Base-by-base conservation (phyloP, 352 stramenopile genomes). In the Pythium insidiosum region DNA sequence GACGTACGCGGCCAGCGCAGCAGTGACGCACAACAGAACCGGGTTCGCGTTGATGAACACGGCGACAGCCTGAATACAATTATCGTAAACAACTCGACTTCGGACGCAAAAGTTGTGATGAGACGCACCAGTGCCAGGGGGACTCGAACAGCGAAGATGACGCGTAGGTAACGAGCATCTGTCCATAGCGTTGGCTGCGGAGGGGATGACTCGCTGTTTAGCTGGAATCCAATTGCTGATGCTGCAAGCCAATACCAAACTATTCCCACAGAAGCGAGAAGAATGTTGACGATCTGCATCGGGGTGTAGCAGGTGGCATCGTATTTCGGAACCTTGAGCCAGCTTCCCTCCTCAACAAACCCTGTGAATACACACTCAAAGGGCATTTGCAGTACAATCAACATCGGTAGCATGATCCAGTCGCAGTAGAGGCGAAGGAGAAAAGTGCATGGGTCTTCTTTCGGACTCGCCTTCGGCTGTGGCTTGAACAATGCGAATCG, bases 401-500 rank as follows among this genome's bases (percentile, higher is more conserved):
- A 72, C 0, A 71, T 13, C 0, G 68, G 72, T 0, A 88, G 24
- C 18, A 56, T 45, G 18, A 57, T 20, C 72, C 70, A 88, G 19
- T 74, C 61, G 31, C 70, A 75, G 50, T 83, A 84, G 15, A 73
- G 28, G 9, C 72, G 63, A 15, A 88, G 38, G 19, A 61, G 29
- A 21, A 84, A 20, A 3, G 69, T 72, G 28, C 70, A 79, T 1
- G 66, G 20, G 29, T 82, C 68, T 54, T 88, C 75, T 16, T 47
- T 23, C 5, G 66, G 63, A n/a, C 57, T 53, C 3, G 24, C 46
- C 35, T 55, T 66, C 1, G 70, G 70, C 40, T 85, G 70, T 0
- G 72, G 68, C 40, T 85, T 85, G 47, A 85, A 85, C 20, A 87
- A 36, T 9, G 74, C 67, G 28, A 84, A 84, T 16, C 68, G 40